Evolutionary conservation across 2,329 filamentous ascomycete species (phyloP).

Genomic region (Paecilomyces variotii): DNA sequence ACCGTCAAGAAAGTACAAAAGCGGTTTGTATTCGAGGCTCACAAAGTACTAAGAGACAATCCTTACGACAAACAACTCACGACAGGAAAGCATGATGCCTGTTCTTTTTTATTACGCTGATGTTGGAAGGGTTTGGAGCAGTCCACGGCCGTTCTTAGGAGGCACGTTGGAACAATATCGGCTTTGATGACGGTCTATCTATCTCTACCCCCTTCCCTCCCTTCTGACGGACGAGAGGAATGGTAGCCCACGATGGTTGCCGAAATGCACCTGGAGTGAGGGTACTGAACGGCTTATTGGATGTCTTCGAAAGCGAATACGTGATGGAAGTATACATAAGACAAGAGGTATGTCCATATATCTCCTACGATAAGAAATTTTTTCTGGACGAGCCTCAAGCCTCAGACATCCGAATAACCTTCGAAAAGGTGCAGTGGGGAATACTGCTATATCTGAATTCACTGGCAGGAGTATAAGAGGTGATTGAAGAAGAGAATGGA

Average conservation of each 20-base stretch:
- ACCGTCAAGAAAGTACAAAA: background rate
- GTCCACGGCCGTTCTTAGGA: background rate
- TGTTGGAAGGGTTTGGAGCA: background rate
- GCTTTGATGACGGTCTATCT: background rate
- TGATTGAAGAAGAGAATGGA: background rate
- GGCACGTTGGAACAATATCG: background rate
- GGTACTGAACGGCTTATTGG: background rate
- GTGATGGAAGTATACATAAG: background rate
- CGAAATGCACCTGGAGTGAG: background rate
- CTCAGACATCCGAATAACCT: background rate
- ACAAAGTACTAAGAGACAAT: background rate
- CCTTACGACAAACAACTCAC: background rate
- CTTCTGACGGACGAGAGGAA: background rate
- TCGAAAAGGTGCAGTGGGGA: background rate
- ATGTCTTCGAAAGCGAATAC: background rate
- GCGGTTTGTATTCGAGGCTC: background rate
- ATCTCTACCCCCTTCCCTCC: background rate
- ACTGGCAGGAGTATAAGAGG: background rate
- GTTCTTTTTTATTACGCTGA: background rate
- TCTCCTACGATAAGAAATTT: background rate
- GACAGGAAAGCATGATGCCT: background rate
- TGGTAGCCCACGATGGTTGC: background rate
- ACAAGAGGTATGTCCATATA: background rate
- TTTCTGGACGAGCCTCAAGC: background rate
- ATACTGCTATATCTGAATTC: background rate